Percentiles rank a stretch among this genome's conserved stretches.
Conservation (phyloP, 1,284 basidiomycete genomes). For the Naganishia sp. region DNA sequence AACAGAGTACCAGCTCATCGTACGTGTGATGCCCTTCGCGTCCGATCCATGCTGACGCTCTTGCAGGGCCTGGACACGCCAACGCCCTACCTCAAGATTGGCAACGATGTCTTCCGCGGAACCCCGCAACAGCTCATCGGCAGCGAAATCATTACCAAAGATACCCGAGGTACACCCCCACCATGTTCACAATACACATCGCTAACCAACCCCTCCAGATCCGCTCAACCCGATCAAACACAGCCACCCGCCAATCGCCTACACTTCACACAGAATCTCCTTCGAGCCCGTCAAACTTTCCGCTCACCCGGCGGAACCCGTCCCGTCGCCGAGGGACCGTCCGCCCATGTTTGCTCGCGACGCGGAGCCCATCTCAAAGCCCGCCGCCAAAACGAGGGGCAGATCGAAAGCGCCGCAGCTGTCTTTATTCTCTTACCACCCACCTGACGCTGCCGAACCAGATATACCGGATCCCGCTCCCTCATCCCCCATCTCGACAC, state of each 20-base stretch:
- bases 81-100: conserved; percentile 31
- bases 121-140: conserved; percentile 30
- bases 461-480: background rate
- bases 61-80: conserved; percentile 33
- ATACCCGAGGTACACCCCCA: conserved; percentile 19
- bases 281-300: conserved; percentile 28
- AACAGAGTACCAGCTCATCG: conserved; percentile 32
- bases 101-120: conserved; percentile 32
- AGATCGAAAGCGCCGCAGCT: background rate
- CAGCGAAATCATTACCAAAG: conserved; percentile 30
- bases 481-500: background rate
- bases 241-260: conserved; percentile 22
- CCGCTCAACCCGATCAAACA: conserved; percentile 29
- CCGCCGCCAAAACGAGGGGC: background rate
- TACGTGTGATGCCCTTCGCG: conserved; percentile 2
- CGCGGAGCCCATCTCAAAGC: background rate
- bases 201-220: conserved; percentile 1
- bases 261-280: conserved; percentile 27
- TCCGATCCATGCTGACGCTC: background rate
- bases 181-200: no score
- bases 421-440: background rate
- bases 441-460: background rate
- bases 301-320: conserved; percentile 1
- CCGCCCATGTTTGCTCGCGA: conserved; percentile 25
- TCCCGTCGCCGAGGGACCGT: background rate